phyloP scores from a whole-genome alignment of 2,329 filamentous ascomycete species.

The Botrytis elliptica region DNA sequence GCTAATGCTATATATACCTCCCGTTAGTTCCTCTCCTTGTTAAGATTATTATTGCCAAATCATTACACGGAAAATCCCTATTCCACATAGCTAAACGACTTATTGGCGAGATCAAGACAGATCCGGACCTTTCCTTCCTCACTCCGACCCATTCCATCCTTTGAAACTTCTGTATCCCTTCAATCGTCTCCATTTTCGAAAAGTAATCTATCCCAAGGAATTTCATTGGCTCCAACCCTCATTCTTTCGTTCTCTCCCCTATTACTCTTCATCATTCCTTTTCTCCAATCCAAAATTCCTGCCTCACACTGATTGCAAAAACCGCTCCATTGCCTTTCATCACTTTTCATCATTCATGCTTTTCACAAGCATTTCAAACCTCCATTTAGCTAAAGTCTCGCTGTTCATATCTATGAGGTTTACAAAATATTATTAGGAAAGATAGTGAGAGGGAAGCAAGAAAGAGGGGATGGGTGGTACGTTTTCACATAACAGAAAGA shows the following conservation, averaged over 20 bases:
- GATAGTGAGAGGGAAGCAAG: too few relatives aligned
- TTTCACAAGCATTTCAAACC: too few relatives aligned
- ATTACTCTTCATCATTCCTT: background rate
- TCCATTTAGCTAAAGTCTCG: too few relatives aligned
- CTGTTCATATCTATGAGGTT: too few relatives aligned
- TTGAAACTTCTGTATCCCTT: background rate
- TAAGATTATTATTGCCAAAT: background rate
- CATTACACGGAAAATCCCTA: background rate
- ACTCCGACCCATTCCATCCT: background rate
- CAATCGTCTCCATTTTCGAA: background rate
- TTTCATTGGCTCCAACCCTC: background rate
- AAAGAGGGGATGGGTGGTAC: background rate
- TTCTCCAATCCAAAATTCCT: background rate
- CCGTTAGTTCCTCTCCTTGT: too few relatives aligned
- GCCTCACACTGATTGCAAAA: background rate
- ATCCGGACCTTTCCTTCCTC: background rate
- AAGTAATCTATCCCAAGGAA: background rate
- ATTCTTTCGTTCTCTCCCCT: background rate
- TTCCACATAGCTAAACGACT: background rate
- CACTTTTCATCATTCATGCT: too few relatives aligned
- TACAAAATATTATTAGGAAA: too few relatives aligned
- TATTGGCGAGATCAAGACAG: background rate
- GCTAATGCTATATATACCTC: background rate
- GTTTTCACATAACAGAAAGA: too few relatives aligned
- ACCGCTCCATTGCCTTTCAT: too few relatives aligned